Conservation (phyloP, 1,284 basidiomycete species). For the Singerocomus rubriflavus region DNA sequence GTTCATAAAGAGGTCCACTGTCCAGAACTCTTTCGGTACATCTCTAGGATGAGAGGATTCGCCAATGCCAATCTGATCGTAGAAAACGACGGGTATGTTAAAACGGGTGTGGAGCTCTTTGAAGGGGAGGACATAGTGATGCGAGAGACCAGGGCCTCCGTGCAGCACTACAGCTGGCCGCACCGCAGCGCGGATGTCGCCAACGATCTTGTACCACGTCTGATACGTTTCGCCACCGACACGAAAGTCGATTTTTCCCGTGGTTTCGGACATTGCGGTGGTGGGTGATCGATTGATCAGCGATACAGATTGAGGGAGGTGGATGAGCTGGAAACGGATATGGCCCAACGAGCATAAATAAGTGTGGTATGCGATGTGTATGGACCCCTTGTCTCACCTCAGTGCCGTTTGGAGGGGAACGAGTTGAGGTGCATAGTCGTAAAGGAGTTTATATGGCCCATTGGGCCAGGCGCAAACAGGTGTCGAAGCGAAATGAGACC, state of each 20-base stretch:
- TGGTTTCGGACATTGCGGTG: constrained; percentile 16
- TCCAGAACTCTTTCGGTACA: constrained; percentile 41
- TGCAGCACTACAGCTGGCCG: constrained; percentile 23
- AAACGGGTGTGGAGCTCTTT: constrained; percentile 29
- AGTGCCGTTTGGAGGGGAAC: no score
- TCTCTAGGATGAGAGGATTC: constrained; percentile 42
- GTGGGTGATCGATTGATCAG: neutral
- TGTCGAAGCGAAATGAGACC: no score
- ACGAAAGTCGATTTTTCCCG: constrained; percentile 13
- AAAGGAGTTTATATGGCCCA: no score
- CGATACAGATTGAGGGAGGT: no score
- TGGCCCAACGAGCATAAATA: no score
- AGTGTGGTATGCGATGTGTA: no score
- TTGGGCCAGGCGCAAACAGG: no score
- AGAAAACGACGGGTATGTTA: constrained; percentile 43
- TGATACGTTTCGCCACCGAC: constrained; percentile 15
- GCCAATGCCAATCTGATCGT: constrained; percentile 51
- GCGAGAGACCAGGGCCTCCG: constrained; percentile 43
- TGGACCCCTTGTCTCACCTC: no score
- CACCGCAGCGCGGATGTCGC: neutral
- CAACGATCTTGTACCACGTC: constrained; percentile 23
- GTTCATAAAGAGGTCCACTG: constrained; percentile 44
- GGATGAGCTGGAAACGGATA: no score
- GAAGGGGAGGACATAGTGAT: constrained; percentile 43
- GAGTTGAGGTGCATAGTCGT: no score